Base-by-base conservation (phyloP, 1,284 basidiomycete genomes). In the Tetrapyrgos nigripes region DNA sequence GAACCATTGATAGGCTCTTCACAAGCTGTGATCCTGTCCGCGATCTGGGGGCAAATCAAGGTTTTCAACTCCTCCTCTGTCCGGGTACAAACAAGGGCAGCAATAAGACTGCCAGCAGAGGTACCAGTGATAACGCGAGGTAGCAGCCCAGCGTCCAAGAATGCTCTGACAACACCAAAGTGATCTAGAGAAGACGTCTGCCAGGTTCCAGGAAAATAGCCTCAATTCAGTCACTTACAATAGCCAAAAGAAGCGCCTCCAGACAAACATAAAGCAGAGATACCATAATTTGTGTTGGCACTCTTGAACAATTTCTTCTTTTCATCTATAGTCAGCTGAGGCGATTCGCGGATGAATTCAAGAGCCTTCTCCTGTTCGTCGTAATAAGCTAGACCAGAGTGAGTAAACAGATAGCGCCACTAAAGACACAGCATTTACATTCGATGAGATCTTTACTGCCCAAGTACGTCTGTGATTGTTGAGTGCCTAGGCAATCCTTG, bases 191-290 rank as follows among this genome's bases (percentile, higher is more conserved):
- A 50, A 29, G n/a, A 35, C 11, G 50, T 49, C 28, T 14, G 43
- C 2, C 40, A 1, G 48, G n/a, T 48, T 21, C 14, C 21, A 35
- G 31, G 21, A n/a, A 48, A 13, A 33, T 8, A 31, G 23, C 14
- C 29, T 2, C 11, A 37, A 27, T 21, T 4, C 19, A 50, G 21
- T 11, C 35, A 70, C 86, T 66, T 66, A 91, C 90, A 97, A 73
- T 97, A 98, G 3, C 94, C 97, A 69, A 98, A 97, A 1, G 89
- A 91, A 3, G 93, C 97, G 13, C 97, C 97, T 19, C 97, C 97
- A 13, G 93, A 96, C 5, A 99, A 82, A 73, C 97, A 98, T 4
- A 99, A 78, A 0, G 97, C 97, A 50, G 92, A 78, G 8, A 79
- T 82, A 63, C 97, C 97, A 24, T 97, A 84, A 73, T 98, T 97